Percentiles rank a stretch among this genome's conserved stretches.
These are phyloP conservation scores for Peziza echinospora DNA, from an alignment of 495 filamentous ascomycete genomes.

Conservation along the genomic window DNA sequence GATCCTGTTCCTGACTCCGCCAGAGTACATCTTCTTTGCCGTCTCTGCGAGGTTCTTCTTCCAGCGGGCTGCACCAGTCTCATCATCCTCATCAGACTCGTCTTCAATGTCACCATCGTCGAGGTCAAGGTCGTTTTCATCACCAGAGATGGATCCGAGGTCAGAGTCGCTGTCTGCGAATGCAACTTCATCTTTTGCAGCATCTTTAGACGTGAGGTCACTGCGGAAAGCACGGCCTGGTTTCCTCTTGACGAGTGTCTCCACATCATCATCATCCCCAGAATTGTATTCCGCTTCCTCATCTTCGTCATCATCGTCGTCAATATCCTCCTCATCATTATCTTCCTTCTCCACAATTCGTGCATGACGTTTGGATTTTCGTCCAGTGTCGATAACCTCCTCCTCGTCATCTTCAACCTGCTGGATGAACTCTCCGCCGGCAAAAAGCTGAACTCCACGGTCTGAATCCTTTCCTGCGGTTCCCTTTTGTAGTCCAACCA, in stretches of 20 bases:
- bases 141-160: constrained; percentile 67
- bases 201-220: constrained; percentile 19
- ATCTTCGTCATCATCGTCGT: constrained; percentile 34
- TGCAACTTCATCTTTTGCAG: constrained; percentile 38
- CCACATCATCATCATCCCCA: constrained; percentile 6
- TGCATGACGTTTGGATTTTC: constrained; percentile 46
- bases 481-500: constrained; percentile 73
- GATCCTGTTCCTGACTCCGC: constrained; percentile 45
- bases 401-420: constrained; percentile 37
- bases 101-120: constrained; percentile 35
- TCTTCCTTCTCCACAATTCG: constrained; percentile 38
- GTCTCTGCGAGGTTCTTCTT: constrained; percentile 67
- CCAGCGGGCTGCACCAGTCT: constrained; percentile 57
- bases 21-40: constrained; percentile 46
- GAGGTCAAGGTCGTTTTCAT: constrained; percentile 33
- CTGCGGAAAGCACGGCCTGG: constrained; percentile 34
- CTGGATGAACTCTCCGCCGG: constrained; percentile 46
- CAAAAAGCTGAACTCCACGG: constrained; percentile 63
- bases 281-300: constrained; percentile 27
- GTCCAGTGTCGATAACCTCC: constrained; percentile 28
- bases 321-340: constrained; percentile 27
- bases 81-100: constrained; percentile 29
- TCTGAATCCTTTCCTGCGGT: constrained; percentile 62
- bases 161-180: constrained; percentile 96
- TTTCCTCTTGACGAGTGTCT: constrained; percentile 29